Base-by-base conservation (phyloP, 1,284 basidiomycete species). In the Pseudozyma pruni region DNA sequence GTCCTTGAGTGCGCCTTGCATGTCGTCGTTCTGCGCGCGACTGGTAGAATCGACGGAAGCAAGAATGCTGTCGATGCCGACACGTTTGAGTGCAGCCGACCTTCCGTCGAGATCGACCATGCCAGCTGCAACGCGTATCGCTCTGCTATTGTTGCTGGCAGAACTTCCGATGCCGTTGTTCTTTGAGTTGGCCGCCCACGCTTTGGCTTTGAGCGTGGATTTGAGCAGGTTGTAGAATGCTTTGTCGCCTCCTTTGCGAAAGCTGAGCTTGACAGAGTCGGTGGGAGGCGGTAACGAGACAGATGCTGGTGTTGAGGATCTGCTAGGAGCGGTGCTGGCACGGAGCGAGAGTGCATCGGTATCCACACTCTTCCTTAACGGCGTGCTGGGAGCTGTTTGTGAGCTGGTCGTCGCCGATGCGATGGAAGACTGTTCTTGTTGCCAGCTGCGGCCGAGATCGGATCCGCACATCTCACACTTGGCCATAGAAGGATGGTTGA, bases 391-490 rank as follows among this genome's bases (percentile, higher is more conserved):
- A 19, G 59, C 50, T 17, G 60, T 38, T 5, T 48, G 49, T 4
- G 60, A 63, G 8, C 7, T 7, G 27, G 57, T 42, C 16, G 32
- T 35, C 10, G 51, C 74, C 45, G 58, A 78, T 32, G 78, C 52
- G 8, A 49, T 31, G 16, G 59, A 43, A 33, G 60, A 45, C 29
- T 50, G 41, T 60, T 39, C 41, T 32, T 33, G 35, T 60, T 35
- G 40, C 69, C 72, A 23, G 73, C 45, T 68, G 31, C 76, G 75
- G 58, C 76, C 76, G 8, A 96, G 85, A 1, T 87, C 84, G 8
- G 91, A 90, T 4, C 87, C 87, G 80, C 95, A 98, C 16, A 98
- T 91, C 83, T 98, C 95, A 84, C 95, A 98, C 10, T 84, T 83
- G 1, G 83, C 81, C 72, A 94, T 85, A 1, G 88, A 90, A 0